Base-by-base conservation (phyloP, 106 monocot genomes). In the Dendrobium chrysotoxum region DNA sequence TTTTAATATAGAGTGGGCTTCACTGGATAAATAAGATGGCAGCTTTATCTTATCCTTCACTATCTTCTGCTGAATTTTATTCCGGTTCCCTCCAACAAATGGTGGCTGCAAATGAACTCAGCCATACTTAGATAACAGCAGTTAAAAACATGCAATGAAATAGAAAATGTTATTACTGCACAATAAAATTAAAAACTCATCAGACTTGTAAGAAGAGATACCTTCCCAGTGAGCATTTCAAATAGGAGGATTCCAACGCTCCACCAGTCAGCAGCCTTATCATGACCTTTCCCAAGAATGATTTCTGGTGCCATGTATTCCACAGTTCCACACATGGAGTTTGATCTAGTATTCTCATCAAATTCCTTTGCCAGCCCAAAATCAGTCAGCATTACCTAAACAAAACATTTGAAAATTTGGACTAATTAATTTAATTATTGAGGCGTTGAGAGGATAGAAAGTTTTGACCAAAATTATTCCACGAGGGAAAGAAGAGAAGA, bases 231-330 rank as follows among this genome's bases (percentile, higher is more conserved):
- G 40, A 99, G 90, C 99, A 99, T 99, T 84, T 99, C 99, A 84
- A 99, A 95, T 42, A 99, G 70, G 4, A 99, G 85, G 76, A 99
- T 82, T 68, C 99, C 99, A 28, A 99, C 90, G 72, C 99, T 99
- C 99, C 99, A 99, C 99, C 99, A 99, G 73, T 99, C 99, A 61
- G 99, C 99, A 82, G 93, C 91, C 83, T 99, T 95, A 75, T 99
- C 93, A 85, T 99, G 99, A 58, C 99, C 99, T 80, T 94, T 95
- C 28, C 99, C 95, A 72, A 86, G 95, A 77, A 99, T 41, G 64
- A 99, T 99, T 84, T 99, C 99, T 73, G 99, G 99, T 78, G 99
- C 95, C 99, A 99, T 99, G 76, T 99, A 99, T 77, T 99, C 99
- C 5, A 95, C 84, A 18, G 99, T 99, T 53, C 99, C 99, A 81